Conservation (phyloP, 345 rosid genomes). For the Psidium friedrichsthalianum region DNA sequence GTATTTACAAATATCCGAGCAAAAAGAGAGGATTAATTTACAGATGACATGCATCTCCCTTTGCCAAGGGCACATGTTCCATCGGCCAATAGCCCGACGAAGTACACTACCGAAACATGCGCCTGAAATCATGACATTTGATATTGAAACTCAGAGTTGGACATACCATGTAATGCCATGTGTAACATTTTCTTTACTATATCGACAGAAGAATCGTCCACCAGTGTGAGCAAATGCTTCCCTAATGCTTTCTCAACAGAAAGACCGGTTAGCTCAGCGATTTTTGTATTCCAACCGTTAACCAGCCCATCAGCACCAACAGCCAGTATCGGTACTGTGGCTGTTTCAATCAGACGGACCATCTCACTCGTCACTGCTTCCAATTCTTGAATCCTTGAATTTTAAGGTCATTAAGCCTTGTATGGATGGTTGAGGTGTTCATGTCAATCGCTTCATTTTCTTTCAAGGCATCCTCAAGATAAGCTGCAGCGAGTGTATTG, state of each 20-base stretch:
- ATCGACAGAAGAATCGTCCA: slow-evolving; percentile 74
- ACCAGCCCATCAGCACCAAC: slow-evolving; percentile 78
- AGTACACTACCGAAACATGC: not conserved
- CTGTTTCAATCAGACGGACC: slow-evolving; percentile 94
- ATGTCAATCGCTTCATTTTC: slow-evolving; percentile 36
- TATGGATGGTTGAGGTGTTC: slow-evolving; percentile 35
- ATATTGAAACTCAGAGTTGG: not conserved
- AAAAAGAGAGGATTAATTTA: not conserved
- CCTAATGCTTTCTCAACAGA: slow-evolving; percentile 79
- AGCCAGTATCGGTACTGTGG: slow-evolving; percentile 82
- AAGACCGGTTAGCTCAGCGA: slow-evolving; percentile 80
- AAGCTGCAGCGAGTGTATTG: slow-evolving; percentile 93
- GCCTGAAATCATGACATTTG: not conserved
- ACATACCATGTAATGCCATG: slow-evolving; percentile 74
- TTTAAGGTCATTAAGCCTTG: slow-evolving; percentile 64
- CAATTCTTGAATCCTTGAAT: slow-evolving; percentile 71
- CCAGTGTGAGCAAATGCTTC: slow-evolving; percentile 66
- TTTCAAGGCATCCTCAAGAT: slow-evolving; percentile 70
- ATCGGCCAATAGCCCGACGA: not conserved
- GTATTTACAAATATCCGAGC: not conserved
- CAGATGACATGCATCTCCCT: not conserved
- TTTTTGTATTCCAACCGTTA: slow-evolving; percentile 93
- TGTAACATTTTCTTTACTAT: slow-evolving; percentile 50
- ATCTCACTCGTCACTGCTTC: slow-evolving; percentile 95
- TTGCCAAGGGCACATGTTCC: not conserved